A percentile compares a stretch with the other conserved stretches of the same genome.
Evolutionary conservation across 805 yeast species (phyloP).

Genomic region (Wickerhamiella kurtzmanii): DNA sequence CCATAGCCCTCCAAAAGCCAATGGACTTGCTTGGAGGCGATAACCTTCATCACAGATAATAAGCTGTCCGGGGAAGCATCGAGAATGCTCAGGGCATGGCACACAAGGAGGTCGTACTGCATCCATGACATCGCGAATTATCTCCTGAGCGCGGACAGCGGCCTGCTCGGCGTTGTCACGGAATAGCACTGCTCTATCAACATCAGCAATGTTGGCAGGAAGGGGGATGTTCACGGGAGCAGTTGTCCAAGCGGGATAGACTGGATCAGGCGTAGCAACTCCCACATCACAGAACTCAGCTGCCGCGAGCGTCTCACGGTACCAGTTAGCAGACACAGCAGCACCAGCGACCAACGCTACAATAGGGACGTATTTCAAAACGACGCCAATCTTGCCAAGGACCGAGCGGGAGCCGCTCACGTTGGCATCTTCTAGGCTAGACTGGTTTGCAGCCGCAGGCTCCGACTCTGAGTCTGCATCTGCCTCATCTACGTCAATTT

Average conservation of each 20-base stretch:
- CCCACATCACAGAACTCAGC: constrained; percentile 16
- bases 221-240: not conserved
- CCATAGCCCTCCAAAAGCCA: constrained; percentile 40
- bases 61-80: constrained; percentile 48
- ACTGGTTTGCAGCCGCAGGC: not conserved
- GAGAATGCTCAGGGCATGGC: constrained; percentile 70
- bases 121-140: constrained; percentile 11
- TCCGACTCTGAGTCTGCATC: not conserved
- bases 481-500: not conserved
- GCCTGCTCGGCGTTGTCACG: constrained; percentile 3
- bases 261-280: not conserved
- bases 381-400: not conserved
- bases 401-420: not conserved
- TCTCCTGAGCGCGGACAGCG: constrained; percentile 4
- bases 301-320: constrained; percentile 4
- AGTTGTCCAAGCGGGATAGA: constrained; percentile 13
- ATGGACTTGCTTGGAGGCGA: constrained; percentile 38
- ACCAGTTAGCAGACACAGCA: constrained; percentile 8
- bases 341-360: not conserved
- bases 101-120: constrained; percentile 33
- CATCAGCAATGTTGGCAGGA: not conserved
- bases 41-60: constrained; percentile 63
- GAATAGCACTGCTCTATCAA: not conserved
- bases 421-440: not conserved
- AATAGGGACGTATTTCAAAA: not conserved